Base-by-base conservation (phyloP, 2,329 filamentous ascomycete species). In the Penicillium hordei region DNA sequence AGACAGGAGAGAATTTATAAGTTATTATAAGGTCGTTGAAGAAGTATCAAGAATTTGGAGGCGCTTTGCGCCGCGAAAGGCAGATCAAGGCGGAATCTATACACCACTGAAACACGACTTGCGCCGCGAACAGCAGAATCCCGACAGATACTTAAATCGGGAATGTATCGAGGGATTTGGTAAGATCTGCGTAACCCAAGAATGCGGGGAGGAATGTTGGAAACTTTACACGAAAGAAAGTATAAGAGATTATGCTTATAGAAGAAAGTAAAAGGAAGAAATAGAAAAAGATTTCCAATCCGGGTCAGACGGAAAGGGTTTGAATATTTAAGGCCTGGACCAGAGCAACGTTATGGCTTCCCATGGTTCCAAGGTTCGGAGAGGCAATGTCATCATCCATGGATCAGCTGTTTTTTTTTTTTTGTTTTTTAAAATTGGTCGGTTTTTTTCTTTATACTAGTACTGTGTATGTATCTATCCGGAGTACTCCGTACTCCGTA, bases 111-210 rank as follows among this genome's bases (percentile, higher is more conserved):
- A 57, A 60, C 50, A 40, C 52, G 48, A 33, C 36, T 44, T 49
- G 48, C 36, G 55, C 63, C 60, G 63, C 57, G 48, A 65, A 63
- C 64, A 57, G 63, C 56, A 63, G 40, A 39, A 53, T 45, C 46
- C 46, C 36, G 40, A 43, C 51, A 58, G 57, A 58, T 62, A 60
- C 62, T 52, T 23, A 31, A 29, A 23, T 42, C 36, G 50, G 55
- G 64, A 65, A 66, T 66, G 64, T 56, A 25, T 49, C 15, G 36
- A 56, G 46, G 60, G 59, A 59, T 63, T 54, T 55, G 58, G 55
- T 34, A 33, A 23, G 55, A 63, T 63, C 58, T 29, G 57, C 58
- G 33, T 5, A 48, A 60, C 52, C 53, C 27, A 36, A 12, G 62
- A 65, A 64, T 65, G 63, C 57, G 61, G 55, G 59, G 55, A 58